Evolutionary conservation across 306 rosid species (phyloP), one percentile per base, ranked within the genome.

Genomic region (Delonix regia): DNA sequence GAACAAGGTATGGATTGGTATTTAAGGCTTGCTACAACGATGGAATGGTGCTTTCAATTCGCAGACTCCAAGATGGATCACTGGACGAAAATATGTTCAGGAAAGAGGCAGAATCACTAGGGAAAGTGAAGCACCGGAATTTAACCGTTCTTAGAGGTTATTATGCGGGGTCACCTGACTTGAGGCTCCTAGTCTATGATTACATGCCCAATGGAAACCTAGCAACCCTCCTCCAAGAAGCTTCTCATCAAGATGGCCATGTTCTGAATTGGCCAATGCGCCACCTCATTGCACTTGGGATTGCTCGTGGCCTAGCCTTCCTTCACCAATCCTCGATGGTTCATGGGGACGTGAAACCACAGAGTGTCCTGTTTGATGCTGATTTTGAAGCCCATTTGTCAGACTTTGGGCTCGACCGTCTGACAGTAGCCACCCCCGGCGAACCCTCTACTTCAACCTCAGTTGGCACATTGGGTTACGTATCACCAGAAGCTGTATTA

Each of bases 161-260:
- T 64, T 92, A 92, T 11, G 97, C 96, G 0, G 96, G 93, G 1
- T 85, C 97, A 44, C 91, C 98, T 0, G 92, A 90, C 72, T 74
- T 91, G 85, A 86, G 97, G 73, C 98, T 94, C 27, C 70, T 89
- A 5, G 96, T 86, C 65, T 88, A 88, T 22, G 98, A 94, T 69
- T 94, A 94, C 94, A 94, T 94, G 98, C 98, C 98, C 16, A 94
- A 94, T 33, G 98, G 98, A 45, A 94, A 94, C 87, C 97, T 94
- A 0, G 98, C 94, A 21, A 94, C 97, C n/a, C 94, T 94, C 66
- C 96, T 94, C 62, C 98, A 94, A 86, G 98, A 94, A 89, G 98
- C 98, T 55, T 90, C 98, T 49, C 97, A 94, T 82, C 98, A 94
- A 85, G 98, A 94, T 45, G 98, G 98, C 4, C 98, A 94, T 79